Evolutionary conservation across 164 flowering plant species (phyloP).

Genomic region (Nymphaea thermarum): DNA sequence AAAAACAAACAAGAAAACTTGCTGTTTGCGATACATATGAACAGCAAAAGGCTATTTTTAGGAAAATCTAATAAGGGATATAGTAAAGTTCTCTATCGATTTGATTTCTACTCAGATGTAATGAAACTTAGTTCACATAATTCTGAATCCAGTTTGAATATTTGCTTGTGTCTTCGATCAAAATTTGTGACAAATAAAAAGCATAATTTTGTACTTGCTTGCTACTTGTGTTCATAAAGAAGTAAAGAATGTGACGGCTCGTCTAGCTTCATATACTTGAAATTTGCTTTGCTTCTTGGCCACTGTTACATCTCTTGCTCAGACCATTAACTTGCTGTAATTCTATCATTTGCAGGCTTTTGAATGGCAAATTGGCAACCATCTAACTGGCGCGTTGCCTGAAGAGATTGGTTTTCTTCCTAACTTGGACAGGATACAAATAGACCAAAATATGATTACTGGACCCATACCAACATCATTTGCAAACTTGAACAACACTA

Average conservation of each 20-base stretch:
- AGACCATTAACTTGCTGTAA: neutral
- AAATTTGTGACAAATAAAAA: neutral
- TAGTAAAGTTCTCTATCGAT: too few species aligned
- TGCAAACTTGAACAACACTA: slow-evolving; percentile 38
- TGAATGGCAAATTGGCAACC: slow-evolving; percentile 82
- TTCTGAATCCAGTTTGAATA: too few species aligned
- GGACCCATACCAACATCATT: slow-evolving; percentile 75
- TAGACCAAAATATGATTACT: slow-evolving; percentile 59
- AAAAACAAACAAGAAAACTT: too few species aligned
- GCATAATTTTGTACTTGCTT: neutral
- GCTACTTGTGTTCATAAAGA: neutral
- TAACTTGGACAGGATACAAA: slow-evolving; percentile 47
- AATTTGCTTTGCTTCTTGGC: neutral
- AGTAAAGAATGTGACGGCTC: neutral
- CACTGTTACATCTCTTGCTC: neutral
- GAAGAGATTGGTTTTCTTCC: slow-evolving; percentile 71
- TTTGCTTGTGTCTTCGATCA: too few species aligned
- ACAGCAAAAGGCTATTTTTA: too few species aligned
- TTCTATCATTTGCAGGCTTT: slow-evolving; percentile 38
- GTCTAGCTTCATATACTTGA: neutral
- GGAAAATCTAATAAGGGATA: too few species aligned
- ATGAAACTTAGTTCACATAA: too few species aligned
- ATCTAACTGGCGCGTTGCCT: slow-evolving; percentile 55
- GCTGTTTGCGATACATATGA: too few species aligned
- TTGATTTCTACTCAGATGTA: too few species aligned